A percentile compares a stretch with the other conserved stretches of the same genome.
These are phyloP conservation scores for Talaromyces sp. DNA, from an alignment of 2,329 filamentous ascomycete species.

Conservation along the genomic window DNA sequence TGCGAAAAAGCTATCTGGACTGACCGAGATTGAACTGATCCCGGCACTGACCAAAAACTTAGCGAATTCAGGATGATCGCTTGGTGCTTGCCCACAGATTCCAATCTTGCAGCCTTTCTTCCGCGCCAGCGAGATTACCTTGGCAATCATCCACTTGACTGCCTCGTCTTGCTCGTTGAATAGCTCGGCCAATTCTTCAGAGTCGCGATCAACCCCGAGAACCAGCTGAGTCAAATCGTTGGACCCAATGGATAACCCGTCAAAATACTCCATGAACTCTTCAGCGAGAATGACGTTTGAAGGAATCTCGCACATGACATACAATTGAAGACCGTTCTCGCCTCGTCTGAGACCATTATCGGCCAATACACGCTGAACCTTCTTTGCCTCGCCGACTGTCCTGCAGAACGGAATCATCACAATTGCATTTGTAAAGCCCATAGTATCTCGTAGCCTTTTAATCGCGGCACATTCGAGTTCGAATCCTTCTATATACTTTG, in stretches of 20 bases:
- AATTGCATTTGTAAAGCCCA: slow-evolving; percentile 40
- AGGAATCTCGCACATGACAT: slow-evolving; percentile 46
- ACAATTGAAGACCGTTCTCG: slow-evolving; percentile 38
- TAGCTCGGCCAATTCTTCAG: slow-evolving; percentile 36
- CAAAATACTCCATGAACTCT: slow-evolving; percentile 39
- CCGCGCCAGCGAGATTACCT: slow-evolving; percentile 33
- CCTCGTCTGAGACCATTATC: slow-evolving; percentile 41
- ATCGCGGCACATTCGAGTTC: slow-evolving; percentile 43
- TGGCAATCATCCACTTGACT: slow-evolving; percentile 42
- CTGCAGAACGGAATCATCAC: slow-evolving; percentile 44
- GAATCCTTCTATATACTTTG: slow-evolving; percentile 41
- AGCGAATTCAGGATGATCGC: slow-evolving; percentile 42
- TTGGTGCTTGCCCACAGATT: slow-evolving; percentile 43
- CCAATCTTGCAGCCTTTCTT: slow-evolving; percentile 39
- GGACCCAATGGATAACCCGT: slow-evolving; percentile 46
- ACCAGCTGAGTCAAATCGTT: slow-evolving; percentile 45
- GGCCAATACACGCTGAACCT: slow-evolving; percentile 38
- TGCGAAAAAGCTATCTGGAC: slow-evolving; percentile 41
- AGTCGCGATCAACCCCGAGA: slow-evolving; percentile 43
- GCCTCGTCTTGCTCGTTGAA: slow-evolving; percentile 44
- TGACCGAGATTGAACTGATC: slow-evolving; percentile 44
- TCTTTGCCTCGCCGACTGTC: slow-evolving; percentile 37
- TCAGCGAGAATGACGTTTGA: slow-evolving; percentile 43
- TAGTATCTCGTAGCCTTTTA: slow-evolving; percentile 38
- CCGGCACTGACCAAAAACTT: slow-evolving; percentile 37